Conservation (phyloP, 202 grass and related monocot species). For the Zizania palustris region DNA sequence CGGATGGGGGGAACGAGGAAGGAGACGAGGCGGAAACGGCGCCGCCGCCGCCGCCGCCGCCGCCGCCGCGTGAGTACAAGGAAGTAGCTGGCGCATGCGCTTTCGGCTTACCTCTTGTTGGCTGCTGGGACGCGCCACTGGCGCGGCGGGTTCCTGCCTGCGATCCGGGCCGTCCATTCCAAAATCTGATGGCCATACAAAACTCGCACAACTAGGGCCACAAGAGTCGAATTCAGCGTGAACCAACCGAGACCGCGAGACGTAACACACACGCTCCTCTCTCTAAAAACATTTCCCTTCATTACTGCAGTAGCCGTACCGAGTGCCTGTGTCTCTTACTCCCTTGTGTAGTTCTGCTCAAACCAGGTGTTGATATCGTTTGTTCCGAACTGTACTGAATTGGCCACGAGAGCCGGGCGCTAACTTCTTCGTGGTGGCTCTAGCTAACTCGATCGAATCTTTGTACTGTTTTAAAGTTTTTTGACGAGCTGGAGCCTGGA, state of each 20-base stretch:
- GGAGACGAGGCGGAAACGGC: constrained; percentile 34
- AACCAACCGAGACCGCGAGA: too few species aligned
- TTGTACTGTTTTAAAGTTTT: background rate
- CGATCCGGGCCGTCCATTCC: background rate
- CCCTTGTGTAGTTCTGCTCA: background rate
- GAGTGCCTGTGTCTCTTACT: background rate
- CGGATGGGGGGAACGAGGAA: too few species aligned
- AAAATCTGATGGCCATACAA: background rate
- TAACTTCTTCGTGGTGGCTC: background rate
- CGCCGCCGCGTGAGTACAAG: background rate
- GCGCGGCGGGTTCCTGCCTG: background rate
- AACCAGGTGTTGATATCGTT: background rate
- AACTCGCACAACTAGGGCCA: too few species aligned
- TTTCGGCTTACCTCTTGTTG: background rate
- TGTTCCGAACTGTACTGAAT: background rate
- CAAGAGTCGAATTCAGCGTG: too few species aligned
- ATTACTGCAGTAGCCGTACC: background rate
- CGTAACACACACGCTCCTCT: too few species aligned
- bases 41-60: constrained; percentile 24
- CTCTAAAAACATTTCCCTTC: too few species aligned
- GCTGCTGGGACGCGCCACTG: constrained; percentile 37
- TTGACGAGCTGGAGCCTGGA: background rate
- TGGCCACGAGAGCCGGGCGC: background rate
- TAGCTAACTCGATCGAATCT: background rate
- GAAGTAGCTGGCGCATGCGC: background rate